Percentiles rank a stretch among this genome's conserved stretches.
These are phyloP conservation scores for Microstegium vimineum DNA, from an alignment of 176 grass and related monocot genomes.

Conservation along the genomic window DNA sequence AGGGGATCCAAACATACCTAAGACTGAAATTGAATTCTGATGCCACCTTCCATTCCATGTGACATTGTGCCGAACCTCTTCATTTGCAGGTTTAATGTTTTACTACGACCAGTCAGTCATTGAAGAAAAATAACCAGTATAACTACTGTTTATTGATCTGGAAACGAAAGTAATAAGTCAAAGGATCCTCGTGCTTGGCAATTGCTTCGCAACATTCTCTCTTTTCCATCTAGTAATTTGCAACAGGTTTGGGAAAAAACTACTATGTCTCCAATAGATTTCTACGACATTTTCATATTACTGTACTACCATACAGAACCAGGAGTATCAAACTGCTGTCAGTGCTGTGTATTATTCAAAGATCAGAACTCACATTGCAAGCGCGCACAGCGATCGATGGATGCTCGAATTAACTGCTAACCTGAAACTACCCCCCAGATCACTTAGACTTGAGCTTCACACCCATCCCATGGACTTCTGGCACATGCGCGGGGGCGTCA, in stretches of 20 bases:
- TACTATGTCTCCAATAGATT: not conserved
- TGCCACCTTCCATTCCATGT: not conserved
- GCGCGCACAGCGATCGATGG: not conserved
- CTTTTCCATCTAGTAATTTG: not conserved
- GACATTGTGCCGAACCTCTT: not conserved
- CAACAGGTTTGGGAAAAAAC: not conserved
- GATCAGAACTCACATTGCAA: not conserved
- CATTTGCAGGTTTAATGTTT: not conserved
- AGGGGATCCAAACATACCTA: too few species aligned
- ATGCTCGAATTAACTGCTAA: not conserved
- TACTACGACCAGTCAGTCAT: not conserved
- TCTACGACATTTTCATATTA: too few species aligned
- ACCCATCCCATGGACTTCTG: not conserved
- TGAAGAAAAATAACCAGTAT: not conserved
- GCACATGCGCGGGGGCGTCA: slow-evolving; percentile 10
- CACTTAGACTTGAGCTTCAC: not conserved
- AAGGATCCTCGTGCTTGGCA: not conserved
- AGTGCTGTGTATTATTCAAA: not conserved
- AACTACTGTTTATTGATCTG: too few species aligned
- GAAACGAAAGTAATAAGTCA: too few species aligned
- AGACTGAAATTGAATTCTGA: not conserved
- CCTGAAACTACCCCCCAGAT: not conserved
- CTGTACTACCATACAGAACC: too few species aligned
- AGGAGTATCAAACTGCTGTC: not conserved
- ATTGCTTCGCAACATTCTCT: not conserved